These are phyloP conservation scores for Aureobasidium pullulans DNA, from an alignment of 2,329 filamentous ascomycete species.

Conservation along the genomic window DNA sequence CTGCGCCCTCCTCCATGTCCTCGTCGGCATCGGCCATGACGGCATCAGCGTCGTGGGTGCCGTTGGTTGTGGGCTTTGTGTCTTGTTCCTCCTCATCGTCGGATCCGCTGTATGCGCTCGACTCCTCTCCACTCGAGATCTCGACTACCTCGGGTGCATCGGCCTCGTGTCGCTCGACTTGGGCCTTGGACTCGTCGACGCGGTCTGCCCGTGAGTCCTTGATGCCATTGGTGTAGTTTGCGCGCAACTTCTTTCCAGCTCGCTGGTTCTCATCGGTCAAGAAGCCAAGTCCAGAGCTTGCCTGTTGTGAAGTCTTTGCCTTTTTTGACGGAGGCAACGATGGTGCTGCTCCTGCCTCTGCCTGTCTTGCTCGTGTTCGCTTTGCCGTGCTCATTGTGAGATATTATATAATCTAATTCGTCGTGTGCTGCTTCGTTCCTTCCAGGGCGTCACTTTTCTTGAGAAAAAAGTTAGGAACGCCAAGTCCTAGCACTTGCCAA, in stretches of 20 bases:
- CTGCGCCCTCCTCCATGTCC: slow-evolving; percentile 27
- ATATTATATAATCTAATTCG: background rate
- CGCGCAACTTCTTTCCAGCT: slow-evolving; percentile 31
- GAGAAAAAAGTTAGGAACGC: slow-evolving; percentile 8
- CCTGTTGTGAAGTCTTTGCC: slow-evolving; percentile 28
- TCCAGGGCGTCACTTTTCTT: background rate
- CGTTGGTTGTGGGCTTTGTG: slow-evolving; percentile 13
- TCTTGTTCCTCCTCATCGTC: slow-evolving; percentile 23
- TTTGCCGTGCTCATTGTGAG: slow-evolving; percentile 28
- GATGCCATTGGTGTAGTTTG: slow-evolving; percentile 46
- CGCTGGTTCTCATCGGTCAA: slow-evolving; percentile 29
- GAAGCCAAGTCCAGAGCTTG: slow-evolving; percentile 25
- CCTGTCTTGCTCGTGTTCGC: slow-evolving; percentile 24
- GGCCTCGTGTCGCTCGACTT: slow-evolving; percentile 44
- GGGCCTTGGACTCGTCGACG: slow-evolving; percentile 51
- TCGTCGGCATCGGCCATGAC: slow-evolving; percentile 19
- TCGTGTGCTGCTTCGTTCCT: background rate
- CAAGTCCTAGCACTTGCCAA: background rate
- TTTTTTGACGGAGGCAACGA: slow-evolving; percentile 26
- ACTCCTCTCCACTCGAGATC: slow-evolving; percentile 39
- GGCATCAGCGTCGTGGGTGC: slow-evolving; percentile 18
- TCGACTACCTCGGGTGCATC: slow-evolving; percentile 39
- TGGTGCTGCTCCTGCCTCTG: slow-evolving; percentile 23
- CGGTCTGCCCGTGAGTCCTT: slow-evolving; percentile 44
- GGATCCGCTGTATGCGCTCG: slow-evolving; percentile 26